Percentiles rank a stretch among this genome's conserved stretches.
phyloP scores from a whole-genome alignment of 1,284 basidiomycete species.

The Thelephora terrestris region DNA sequence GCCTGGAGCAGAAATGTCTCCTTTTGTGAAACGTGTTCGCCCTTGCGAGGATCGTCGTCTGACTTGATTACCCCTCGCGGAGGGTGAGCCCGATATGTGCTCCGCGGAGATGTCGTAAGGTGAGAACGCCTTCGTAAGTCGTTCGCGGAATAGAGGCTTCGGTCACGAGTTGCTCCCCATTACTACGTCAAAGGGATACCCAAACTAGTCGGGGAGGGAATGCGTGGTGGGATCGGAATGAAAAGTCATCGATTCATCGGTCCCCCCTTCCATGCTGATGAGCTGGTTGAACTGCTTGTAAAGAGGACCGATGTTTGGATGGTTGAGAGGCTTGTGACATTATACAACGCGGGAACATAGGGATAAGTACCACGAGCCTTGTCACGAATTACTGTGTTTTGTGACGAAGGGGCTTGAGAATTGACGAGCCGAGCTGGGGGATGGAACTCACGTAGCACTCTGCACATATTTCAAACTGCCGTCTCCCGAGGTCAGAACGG shows the following conservation, averaged over 20 bases:
- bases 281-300: constrained; percentile 28
- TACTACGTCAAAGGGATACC: constrained; percentile 23
- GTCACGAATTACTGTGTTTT: constrained; percentile 73
- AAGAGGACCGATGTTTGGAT: not conserved
- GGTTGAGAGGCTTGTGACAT: constrained; percentile 30
- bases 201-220: constrained; percentile 5
- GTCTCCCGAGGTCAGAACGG: constrained; percentile 30
- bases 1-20: constrained; percentile 82
- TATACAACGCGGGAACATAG: constrained; percentile 63
- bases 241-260: constrained; percentile 50
- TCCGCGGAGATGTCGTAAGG: constrained; percentile 87
- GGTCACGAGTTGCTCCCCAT: constrained; percentile 50
- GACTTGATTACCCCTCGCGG: constrained; percentile 46
- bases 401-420: constrained; percentile 1
- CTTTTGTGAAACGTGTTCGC: constrained; percentile 38
- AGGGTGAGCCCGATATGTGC: constrained; percentile 68
- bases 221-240: constrained; percentile 54
- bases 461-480: constrained; percentile 79
- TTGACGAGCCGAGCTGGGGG: not conserved
- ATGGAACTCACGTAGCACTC: constrained; percentile 60
- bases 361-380: constrained; percentile 53
- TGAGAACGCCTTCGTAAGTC: constrained; percentile 75
- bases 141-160: constrained; percentile 70
- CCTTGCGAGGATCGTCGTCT: constrained; percentile 68
- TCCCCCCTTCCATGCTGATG: constrained; percentile 67